Evolutionary conservation across 192 early-diverging fungal species (phyloP).

Genomic region (Pilaira anomala): DNA sequence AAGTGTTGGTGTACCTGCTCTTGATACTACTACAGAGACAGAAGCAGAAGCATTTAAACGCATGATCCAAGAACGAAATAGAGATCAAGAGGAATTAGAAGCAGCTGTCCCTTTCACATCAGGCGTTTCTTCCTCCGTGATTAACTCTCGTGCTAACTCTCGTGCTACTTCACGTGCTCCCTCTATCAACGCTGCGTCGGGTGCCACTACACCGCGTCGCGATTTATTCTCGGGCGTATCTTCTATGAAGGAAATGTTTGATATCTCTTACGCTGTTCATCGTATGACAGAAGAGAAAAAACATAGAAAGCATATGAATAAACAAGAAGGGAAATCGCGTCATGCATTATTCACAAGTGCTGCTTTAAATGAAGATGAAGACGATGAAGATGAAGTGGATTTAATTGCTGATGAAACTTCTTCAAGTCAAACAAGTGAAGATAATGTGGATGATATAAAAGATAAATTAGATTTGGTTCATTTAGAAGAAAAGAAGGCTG

Average conservation of each 20-base stretch:
- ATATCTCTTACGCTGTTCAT: constrained; percentile 70
- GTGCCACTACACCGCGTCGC: constrained; percentile 12
- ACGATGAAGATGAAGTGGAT: constrained; percentile 13
- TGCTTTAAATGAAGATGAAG: constrained; percentile 14
- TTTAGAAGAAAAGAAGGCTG: neutral
- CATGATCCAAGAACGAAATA: constrained; percentile 18
- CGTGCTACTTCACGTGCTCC: constrained; percentile 6
- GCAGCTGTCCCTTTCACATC: constrained; percentile 5
- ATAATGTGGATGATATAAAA: constrained; percentile 6
- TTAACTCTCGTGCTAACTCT: constrained; percentile 14
- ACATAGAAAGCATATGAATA: constrained; percentile 11
- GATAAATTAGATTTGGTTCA: neutral
- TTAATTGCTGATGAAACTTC: constrained; percentile 12
- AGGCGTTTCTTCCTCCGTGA: constrained; percentile 1
- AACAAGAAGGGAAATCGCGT: neutral
- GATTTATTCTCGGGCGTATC: constrained; percentile 25
- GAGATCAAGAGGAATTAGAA: constrained; percentile 6
- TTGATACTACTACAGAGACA: neutral
- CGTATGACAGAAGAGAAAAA: constrained; percentile 61
- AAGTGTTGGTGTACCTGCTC: neutral
- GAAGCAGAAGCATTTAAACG: constrained; percentile 13
- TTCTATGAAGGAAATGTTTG: constrained; percentile 69
- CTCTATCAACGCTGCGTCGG: neutral
- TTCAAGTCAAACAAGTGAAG: constrained; percentile 1
- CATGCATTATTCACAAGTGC: neutral